Base-by-base conservation (phyloP, 139 green algal species). In the Volvox reticuliferus region DNA sequence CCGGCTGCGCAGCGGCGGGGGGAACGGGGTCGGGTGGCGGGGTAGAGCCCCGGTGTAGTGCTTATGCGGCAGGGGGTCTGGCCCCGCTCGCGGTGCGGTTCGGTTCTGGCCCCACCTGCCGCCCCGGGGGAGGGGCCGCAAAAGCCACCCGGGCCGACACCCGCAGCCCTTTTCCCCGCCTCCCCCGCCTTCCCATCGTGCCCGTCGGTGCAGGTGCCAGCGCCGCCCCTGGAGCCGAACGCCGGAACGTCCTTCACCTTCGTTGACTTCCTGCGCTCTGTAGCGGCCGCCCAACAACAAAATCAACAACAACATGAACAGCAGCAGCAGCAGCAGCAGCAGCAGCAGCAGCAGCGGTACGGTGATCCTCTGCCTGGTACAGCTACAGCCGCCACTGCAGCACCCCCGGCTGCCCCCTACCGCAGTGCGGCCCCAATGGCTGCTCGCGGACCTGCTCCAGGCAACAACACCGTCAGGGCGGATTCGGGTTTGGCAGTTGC, bases 211-310 rank as follows among this genome's bases (percentile, higher is more conserved):
- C 79, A 85, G 44, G 50, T 68, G 55, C 44, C n/a, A 44, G 80
- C 80, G 18, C 18, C 79, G 20, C 36, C 44, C 24, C 50, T 86
- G 80, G 14, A 37, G 55, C 78, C 36, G 16, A 1, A 67, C 1
- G 18, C 36, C 1, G 44, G 80, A 19, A 28, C 28, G 55, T 86
- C 62, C 2, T 24, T 87, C 26, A 87, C 81, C 32, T 87, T 87
- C 32, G 81, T 77, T 33, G 81, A 87, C 62, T 87, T 87, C 62
- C 81, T 87, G 3, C 61, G 62, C 16, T 87, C 81, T 18, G 62
- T 87, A 21, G 81, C 32, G 0, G 63, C 63, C 0, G 26, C 69
- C 44, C 82, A 88, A 61, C 63, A 79, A 32, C 82, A 88, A 35
- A n/a, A n/a, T n/a, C 63, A 33, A 21, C 79, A 73, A 28, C 80